Percentiles rank a stretch among this genome's conserved stretches.
Conservation (phyloP, 805 yeast genomes). For the Candida morakotiae region DNA sequence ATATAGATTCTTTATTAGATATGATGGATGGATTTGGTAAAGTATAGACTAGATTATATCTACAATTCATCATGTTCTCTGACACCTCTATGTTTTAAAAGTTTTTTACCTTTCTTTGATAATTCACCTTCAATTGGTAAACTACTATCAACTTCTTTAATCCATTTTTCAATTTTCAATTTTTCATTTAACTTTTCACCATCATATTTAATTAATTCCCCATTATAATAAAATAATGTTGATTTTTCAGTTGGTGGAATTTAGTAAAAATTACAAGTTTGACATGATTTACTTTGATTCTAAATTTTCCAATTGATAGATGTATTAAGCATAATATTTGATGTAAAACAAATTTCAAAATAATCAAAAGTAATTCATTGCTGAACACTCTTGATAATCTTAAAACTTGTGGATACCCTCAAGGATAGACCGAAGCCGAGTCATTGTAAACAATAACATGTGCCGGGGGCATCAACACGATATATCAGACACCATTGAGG, state of each 20-base stretch:
- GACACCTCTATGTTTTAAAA: slow-evolving; percentile 27
- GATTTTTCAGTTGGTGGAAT: slow-evolving; percentile 23
- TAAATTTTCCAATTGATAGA: too few species aligned
- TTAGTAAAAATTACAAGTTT: too few species aligned
- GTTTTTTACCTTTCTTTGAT: slow-evolving; percentile 26
- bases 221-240: slow-evolving; percentile 22
- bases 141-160: slow-evolving; percentile 19
- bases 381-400: too few species aligned
- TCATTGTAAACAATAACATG: too few species aligned
- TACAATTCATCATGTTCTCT: slow-evolving; percentile 13
- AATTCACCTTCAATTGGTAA: slow-evolving; percentile 35
- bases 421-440: too few species aligned
- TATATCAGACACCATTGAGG: too few species aligned
- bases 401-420: too few species aligned
- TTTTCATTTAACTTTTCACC: slow-evolving; percentile 26
- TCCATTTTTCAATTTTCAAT: slow-evolving; percentile 28
- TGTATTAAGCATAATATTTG: too few species aligned
- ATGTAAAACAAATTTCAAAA: too few species aligned
- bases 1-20: slow-evolving; percentile 29
- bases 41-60: slow-evolving; percentile 10
- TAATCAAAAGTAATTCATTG: too few species aligned
- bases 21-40: slow-evolving; percentile 33
- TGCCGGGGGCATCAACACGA: too few species aligned
- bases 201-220: slow-evolving; percentile 21
- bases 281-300: too few species aligned